A percentile compares a stretch with the other conserved stretches of the same genome.
phyloP scores from a whole-genome alignment of 352 stramenopile species.

The Globisporangium spiculum region DNA sequence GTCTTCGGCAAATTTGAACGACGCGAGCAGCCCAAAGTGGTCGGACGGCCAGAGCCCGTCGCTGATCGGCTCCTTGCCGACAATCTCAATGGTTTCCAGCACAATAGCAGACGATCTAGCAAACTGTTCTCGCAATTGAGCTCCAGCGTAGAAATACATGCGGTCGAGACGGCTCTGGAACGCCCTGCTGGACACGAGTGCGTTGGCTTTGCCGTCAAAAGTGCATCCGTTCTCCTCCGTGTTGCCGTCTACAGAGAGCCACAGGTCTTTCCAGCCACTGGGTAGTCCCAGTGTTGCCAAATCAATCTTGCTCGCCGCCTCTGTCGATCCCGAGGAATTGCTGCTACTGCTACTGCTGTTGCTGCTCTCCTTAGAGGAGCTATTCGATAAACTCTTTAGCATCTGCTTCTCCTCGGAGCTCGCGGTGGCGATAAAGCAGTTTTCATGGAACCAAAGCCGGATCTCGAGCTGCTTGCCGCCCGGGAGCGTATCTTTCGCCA shows the following conservation, averaged over 20 bases:
- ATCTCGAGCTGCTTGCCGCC: conserved; percentile 48
- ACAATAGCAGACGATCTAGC: conserved; percentile 15
- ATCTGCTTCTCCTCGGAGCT: conserved; percentile 42
- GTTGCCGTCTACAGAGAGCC: conserved; percentile 59
- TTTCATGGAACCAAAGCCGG: conserved; percentile 54
- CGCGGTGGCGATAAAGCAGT: conserved; percentile 41
- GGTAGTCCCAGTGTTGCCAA: conserved; percentile 49
- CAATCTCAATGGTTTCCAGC: conserved; percentile 49
- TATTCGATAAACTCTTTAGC: conserved; percentile 20
- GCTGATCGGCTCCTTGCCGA: conserved; percentile 63
- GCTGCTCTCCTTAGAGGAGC: conserved; percentile 5
- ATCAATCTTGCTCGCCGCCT: conserved; percentile 17
- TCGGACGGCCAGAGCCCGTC: conserved; percentile 73
- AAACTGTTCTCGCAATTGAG: conserved; percentile 6
- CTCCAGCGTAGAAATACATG: conserved; percentile 60
- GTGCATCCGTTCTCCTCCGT: conserved; percentile 76
- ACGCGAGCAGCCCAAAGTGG: conserved; percentile 66
- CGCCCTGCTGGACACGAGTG: conserved; percentile 49
- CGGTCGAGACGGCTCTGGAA: conserved; percentile 75
- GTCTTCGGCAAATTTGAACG: conserved; percentile 34
- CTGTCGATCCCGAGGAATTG: neutral
- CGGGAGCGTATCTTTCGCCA: conserved; percentile 39
- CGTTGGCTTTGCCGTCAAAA: conserved; percentile 64
- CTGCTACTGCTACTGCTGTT: conserved; percentile 2
- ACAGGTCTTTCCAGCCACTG: conserved; percentile 62